Conservation (phyloP, 2,329 filamentous ascomycete species). For the Ophiosphaerella herpotricha region DNA sequence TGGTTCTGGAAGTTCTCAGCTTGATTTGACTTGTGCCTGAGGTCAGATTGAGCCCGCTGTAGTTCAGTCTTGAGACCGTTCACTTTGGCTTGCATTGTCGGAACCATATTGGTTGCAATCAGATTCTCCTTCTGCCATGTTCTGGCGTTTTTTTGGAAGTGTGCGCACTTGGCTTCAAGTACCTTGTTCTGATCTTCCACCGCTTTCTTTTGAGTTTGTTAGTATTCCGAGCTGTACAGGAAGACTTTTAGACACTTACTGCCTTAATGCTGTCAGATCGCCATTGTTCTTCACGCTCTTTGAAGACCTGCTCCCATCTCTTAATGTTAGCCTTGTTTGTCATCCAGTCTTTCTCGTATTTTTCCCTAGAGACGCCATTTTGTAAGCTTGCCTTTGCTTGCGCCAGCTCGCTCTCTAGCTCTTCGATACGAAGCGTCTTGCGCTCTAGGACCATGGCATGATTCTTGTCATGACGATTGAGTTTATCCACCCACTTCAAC, state of each 20-base stretch:
- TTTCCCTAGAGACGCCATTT: constrained; percentile 28
- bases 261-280: constrained; percentile 28
- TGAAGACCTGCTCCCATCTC: constrained; percentile 40
- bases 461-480: constrained; percentile 59
- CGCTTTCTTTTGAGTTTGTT: constrained; percentile 20
- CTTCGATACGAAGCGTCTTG: constrained; percentile 37
- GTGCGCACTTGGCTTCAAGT: constrained; percentile 30
- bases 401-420: constrained; percentile 33
- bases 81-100: constrained; percentile 36
- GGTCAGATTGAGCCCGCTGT: constrained; percentile 34
- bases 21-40: constrained; percentile 39
- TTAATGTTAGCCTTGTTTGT: constrained; percentile 36
- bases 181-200: constrained; percentile 26
- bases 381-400: constrained; percentile 26
- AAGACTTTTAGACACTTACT: constrained; percentile 20
- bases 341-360: constrained; percentile 36
- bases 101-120: constrained; percentile 23
- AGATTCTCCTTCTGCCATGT: constrained; percentile 33
- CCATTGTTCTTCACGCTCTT: constrained; percentile 37
- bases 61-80: constrained; percentile 32
- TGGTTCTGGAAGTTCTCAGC: constrained; percentile 47
- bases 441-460: constrained; percentile 63
- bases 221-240: not conserved
- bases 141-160: constrained; percentile 31
- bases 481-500: constrained; percentile 39